Percentiles rank a stretch among this genome's conserved stretches.
phyloP scores from a whole-genome alignment of 306 rosid species.

The Quercus parvula region DNA sequence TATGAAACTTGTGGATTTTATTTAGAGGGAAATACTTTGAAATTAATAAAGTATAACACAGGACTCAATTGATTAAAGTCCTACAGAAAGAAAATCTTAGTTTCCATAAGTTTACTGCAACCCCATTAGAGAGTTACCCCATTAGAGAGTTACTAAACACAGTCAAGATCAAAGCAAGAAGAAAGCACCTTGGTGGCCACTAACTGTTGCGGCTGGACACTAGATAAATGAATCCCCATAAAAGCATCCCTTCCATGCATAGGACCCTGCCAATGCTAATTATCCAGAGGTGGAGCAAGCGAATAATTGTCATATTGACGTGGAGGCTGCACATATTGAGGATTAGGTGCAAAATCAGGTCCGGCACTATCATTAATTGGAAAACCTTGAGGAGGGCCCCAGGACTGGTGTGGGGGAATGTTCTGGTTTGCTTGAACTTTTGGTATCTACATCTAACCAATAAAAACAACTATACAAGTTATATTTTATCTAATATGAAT shows the following conservation, averaged over 20 bases:
- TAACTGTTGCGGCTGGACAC: conserved; percentile 32
- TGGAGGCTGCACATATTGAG: conserved; percentile 46
- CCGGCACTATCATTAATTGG: conserved; percentile 30
- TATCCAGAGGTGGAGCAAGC: conserved; percentile 42
- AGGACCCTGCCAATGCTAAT: conserved; percentile 38
- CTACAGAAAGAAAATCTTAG: background rate
- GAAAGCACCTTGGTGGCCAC: conserved; percentile 42
- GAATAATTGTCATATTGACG: conserved; percentile 49
- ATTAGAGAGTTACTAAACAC: background rate
- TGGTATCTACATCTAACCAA: conserved; percentile 46
- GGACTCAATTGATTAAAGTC: background rate
- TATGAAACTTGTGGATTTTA: background rate
- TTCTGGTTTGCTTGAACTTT: conserved; percentile 44
- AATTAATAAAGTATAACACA: background rate
- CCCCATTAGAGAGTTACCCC: background rate
- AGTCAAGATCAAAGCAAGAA: background rate
- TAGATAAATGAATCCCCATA: conserved; percentile 29
- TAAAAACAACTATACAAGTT: background rate
- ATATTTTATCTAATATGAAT: background rate
- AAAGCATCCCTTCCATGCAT: conserved; percentile 37
- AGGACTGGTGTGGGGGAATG: conserved; percentile 45
- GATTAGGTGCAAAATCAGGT: conserved; percentile 50
- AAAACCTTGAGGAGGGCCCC: conserved; percentile 63
- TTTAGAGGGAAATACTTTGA: background rate
- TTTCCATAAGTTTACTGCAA: background rate